A percentile compares a stretch with the other conserved stretches of the same genome.
phyloP scores from a whole-genome alignment of 805 yeast genomes.

The Yarrowia hollandica region DNA sequence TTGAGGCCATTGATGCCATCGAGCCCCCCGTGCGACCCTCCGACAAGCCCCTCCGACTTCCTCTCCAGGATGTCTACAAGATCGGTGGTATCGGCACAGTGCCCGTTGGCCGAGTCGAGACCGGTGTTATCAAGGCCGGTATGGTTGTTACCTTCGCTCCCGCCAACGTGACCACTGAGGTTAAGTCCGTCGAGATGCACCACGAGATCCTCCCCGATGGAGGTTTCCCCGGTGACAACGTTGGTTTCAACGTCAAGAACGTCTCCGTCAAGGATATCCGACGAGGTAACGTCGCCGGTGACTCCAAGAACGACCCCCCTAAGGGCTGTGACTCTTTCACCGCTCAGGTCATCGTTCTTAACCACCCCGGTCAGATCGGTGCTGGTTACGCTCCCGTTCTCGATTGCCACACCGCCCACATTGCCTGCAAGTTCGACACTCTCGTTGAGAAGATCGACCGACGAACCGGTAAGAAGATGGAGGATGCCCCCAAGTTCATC shows the following conservation, averaged over 20 bases:
- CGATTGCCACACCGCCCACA: constrained; percentile 92
- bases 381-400: constrained; percentile 90
- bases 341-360: constrained; percentile 83
- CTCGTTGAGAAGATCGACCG: constrained; percentile 84
- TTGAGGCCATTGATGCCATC: constrained; percentile 81
- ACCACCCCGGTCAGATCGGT: constrained; percentile 90
- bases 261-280: constrained; percentile 85
- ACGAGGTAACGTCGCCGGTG: constrained; percentile 93
- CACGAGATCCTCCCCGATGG: constrained; percentile 70
- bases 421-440: constrained; percentile 83
- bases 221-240: constrained; percentile 90
- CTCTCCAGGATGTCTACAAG: constrained; percentile 90
- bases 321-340: constrained; percentile 74
- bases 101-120: constrained; percentile 93
- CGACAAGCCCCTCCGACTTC: constrained; percentile 85
- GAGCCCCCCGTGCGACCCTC: constrained; percentile 80
- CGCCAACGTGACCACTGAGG: constrained; percentile 86
- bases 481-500: constrained; percentile 88
- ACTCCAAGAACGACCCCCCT: constrained; percentile 88
- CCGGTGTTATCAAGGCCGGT: constrained; percentile 90
- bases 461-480: constrained; percentile 88
- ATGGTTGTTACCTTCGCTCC: constrained; percentile 89
- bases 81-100: constrained; percentile 90
- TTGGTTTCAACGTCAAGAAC: constrained; percentile 88
- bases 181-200: constrained; percentile 87